Base-by-base conservation (phyloP, 371 early-diverging fungal species). In the Dipsacomyces acuminosporus region DNA sequence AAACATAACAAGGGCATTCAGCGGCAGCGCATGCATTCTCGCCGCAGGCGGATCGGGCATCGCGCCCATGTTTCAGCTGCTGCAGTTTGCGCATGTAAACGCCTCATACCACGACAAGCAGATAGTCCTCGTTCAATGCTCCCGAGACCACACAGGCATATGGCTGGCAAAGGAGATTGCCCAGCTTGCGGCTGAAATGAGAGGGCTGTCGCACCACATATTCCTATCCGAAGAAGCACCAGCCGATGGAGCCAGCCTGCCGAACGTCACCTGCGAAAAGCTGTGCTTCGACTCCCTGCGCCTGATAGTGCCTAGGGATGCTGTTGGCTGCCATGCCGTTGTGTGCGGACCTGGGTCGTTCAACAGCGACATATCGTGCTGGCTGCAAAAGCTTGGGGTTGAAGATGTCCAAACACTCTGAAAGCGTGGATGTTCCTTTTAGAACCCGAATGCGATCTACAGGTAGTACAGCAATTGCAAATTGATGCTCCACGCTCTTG, bases 31-130 rank as follows among this genome's bases (percentile, higher is more conserved):
- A 8, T 52, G 52, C n/a, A 42, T 59, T 7, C 47, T 65, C 8
- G 53, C 45, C 21, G 66, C 56, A 2, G 66, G 50, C 13, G 66
- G 66, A 14, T 60, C 66, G 9, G 66, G 66, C n/a, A 56, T 65
- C 43, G 61, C 66, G 18, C 61, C 66, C 1, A 36, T 65, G 20
- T 60, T 65, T 38, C 65, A 65, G 35, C 30, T 50, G 7, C 41
- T 65, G 40, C 60, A 65, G 43, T 65, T 52, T 43, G 65, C 65
- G 3, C 56, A 48, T 20, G 20, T 51, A 18, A 55, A 56, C 45
- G 20, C 22, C 26, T 45, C 38, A 17, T 60, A 65, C 33, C 43
- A 41, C 26, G 3, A 23, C 17, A 38, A 20, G 11, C 59, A 36
- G 30, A 43, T 65, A 1, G 45, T 56, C 0, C 17, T 55, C 11